Evolutionary conservation across 805 yeast genomes (phyloP), one percentile per base, ranked within the genome.

Genomic region (Saccharomyces paradoxus): DNA sequence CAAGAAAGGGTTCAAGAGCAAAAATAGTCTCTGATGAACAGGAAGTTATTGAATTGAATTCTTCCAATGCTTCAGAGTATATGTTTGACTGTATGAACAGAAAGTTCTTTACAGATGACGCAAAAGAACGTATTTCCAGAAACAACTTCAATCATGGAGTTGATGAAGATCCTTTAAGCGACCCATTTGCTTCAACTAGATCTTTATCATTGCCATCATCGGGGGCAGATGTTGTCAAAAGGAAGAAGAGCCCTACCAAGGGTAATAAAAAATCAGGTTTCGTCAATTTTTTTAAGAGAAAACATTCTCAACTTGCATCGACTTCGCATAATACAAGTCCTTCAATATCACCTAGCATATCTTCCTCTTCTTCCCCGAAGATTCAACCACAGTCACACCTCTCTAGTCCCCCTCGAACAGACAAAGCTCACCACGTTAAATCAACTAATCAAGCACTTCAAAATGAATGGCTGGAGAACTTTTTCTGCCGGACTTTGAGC

Each of bases 231-330:
- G 41, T 22, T 44, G 41, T 28, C 50, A 50, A 24, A 24, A 49
- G 47, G 26, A 53, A 51, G 47, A 50, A 53, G 26, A 44, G 28
- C 4, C 28, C 24, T 10, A 26, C 30, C 13, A 14, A 21, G n/a
- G 49, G 29, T 21, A 51, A 53, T 22, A 63, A 58, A 50, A 58
- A 63, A 46, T 58, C 67, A 13, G 68, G 69, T 3, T 54, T 67
- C 24, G 66, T 65, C 7, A 63, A 58, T 31, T 58, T 67, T 30
- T 67, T 67, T 47, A 66, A 60, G 50, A 62, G 68, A 44, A 67
- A 63, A 50, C 67, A 64, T 50, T 41, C 44, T 4, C 49, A 31
- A 48, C 27, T 48, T 13, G 44, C 54, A 27, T 26, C 30, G 17
- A 27, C 46, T 21, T 27, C 30, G 22, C 32, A 24, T 31, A 49